These are phyloP conservation scores for Schizochytrium sp. DNA, from an alignment of 108 stramenopile genomes.

Conservation along the genomic window DNA sequence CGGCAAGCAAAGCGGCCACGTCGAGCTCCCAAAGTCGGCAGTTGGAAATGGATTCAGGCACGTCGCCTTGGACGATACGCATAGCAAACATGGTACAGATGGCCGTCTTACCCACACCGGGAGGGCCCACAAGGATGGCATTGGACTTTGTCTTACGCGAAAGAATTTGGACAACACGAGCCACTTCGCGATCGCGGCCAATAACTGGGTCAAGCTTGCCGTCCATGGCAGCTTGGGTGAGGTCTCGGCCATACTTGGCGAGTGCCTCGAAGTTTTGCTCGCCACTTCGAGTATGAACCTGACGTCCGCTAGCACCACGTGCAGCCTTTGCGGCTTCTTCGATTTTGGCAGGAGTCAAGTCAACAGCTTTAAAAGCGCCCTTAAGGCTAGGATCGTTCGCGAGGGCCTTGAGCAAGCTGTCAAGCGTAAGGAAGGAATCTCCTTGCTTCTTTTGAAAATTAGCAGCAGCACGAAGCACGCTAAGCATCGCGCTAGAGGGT, in stretches of 20 bases:
- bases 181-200: constrained; percentile 85
- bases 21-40: constrained; percentile 89
- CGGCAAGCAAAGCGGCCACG: constrained; percentile 96
- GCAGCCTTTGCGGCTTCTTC: constrained; percentile 21
- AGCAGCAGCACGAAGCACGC: not conserved
- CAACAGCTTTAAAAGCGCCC: not conserved
- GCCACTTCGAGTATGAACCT: constrained; percentile 50
- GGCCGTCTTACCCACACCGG: constrained; percentile 96
- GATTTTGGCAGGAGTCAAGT: not conserved
- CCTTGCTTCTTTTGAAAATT: constrained; percentile 51
- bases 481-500: not conserved
- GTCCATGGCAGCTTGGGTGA: constrained; percentile 90
- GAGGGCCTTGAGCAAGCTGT: constrained; percentile 56
- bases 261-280: constrained; percentile 95
- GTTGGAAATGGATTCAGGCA: constrained; percentile 90
- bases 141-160: constrained; percentile 95
- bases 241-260: constrained; percentile 93
- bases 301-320: not conserved
- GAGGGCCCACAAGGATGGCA: constrained; percentile 93
- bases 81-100: constrained; percentile 90
- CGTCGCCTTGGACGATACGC: constrained; percentile 91
- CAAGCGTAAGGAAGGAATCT: constrained; percentile 35
- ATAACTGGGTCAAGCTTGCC: constrained; percentile 96
- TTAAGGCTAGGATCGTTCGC: constrained; percentile 21
- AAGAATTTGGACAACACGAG: constrained; percentile 89